Evolutionary conservation across 768 basidiomycete genomes (phyloP).

Genomic region (Rhizopogon rudus): DNA sequence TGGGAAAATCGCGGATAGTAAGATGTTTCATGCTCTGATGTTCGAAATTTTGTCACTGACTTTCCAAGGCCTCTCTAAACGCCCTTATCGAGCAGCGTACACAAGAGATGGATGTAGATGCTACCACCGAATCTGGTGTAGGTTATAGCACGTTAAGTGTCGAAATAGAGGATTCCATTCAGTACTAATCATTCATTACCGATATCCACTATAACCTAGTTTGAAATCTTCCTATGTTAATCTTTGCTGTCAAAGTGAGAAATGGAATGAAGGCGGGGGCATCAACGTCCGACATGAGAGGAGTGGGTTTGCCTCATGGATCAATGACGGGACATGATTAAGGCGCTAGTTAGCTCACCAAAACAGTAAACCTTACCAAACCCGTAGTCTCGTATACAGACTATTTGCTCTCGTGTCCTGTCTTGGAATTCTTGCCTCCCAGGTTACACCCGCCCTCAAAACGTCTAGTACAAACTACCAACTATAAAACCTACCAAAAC

Average conservation of each 20-base stretch:
- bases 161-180: neutral
- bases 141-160: neutral
- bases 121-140: conserved; percentile 7
- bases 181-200: neutral
- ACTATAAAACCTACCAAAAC: too few relatives aligned
- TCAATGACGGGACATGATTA: too few relatives aligned
- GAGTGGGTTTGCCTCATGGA: neutral
- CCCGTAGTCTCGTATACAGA: too few relatives aligned
- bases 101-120: conserved; percentile 22
- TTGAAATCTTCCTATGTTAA: neutral
- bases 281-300: neutral
- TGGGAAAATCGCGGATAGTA: conserved; percentile 53
- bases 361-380: too few relatives aligned
- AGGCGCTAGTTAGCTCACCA: neutral
- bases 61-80: conserved; percentile 29
- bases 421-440: too few relatives aligned
- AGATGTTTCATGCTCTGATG: conserved; percentile 18
- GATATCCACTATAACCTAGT: too few relatives aligned
- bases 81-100: conserved; percentile 29
- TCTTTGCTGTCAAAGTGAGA: neutral
- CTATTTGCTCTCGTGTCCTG: too few relatives aligned
- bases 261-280: too few relatives aligned
- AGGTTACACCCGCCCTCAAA: too few relatives aligned
- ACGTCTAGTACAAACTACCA: too few relatives aligned
- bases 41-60: conserved; percentile 5